phyloP scores from a whole-genome alignment of 2,329 filamentous ascomycete genomes.

The Fonsecaea pedrosoi region DNA sequence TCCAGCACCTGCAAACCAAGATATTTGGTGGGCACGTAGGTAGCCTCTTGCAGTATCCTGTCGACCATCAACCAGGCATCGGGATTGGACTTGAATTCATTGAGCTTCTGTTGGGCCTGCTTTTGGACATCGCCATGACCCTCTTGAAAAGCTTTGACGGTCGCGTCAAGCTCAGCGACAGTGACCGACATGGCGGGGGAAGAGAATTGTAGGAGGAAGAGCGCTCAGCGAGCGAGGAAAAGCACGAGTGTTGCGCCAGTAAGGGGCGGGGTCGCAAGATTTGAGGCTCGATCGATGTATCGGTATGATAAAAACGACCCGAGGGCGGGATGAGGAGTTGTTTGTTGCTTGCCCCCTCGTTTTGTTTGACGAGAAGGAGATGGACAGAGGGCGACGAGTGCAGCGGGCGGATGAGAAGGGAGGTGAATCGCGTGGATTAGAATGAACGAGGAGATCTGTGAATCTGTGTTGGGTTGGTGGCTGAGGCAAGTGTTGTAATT shows the following conservation, averaged over 20 bases:
- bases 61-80: constrained; percentile 98
- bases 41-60: constrained; percentile 91
- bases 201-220: constrained; percentile 9
- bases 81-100: constrained; percentile 90
- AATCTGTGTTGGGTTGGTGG: background rate
- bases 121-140: constrained; percentile 80
- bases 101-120: constrained; percentile 56
- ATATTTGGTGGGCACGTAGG: constrained; percentile 96
- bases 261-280: constrained; percentile 21
- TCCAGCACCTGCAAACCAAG: constrained; percentile 95
- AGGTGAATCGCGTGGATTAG: background rate
- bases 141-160: constrained; percentile 96
- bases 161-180: constrained; percentile 94
- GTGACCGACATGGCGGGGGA: constrained; percentile 65
- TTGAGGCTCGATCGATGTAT: constrained; percentile 28
- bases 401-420: background rate
- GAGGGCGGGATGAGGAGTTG: constrained; percentile 14
- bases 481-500: background rate
- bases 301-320: constrained; percentile 24
- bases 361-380: background rate
- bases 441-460: background rate
- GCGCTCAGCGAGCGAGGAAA: constrained; percentile 35
- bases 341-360: constrained; percentile 4
- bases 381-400: background rate
- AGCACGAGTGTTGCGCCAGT: constrained; percentile 34